Conservation (phyloP, 1,139 yeast species). For the Taphrina flavorubra region DNA sequence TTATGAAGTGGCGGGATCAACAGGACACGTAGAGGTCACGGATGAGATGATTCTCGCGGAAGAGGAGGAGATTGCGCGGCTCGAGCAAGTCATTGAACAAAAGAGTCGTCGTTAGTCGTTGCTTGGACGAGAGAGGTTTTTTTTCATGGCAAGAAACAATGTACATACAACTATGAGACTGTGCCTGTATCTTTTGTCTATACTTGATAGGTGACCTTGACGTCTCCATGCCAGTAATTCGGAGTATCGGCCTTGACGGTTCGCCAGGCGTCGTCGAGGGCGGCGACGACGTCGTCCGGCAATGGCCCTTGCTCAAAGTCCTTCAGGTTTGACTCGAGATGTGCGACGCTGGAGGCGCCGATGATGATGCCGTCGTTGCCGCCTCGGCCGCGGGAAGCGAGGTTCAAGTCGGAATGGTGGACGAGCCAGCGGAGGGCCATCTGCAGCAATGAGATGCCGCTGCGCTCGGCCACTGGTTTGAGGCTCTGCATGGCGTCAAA, state of each 20-base stretch:
- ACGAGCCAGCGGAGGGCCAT: slow-evolving; percentile 49
- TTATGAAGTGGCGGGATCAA: neutral
- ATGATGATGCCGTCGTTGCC: slow-evolving; percentile 48
- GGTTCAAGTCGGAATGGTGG: slow-evolving; percentile 46
- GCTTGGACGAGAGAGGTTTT: neutral
- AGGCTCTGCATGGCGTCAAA: slow-evolving; percentile 47
- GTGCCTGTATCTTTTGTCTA: slow-evolving; percentile 48
- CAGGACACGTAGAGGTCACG: slow-evolving; percentile 6
- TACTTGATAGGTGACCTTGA: slow-evolving; percentile 49
- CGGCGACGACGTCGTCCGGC: slow-evolving; percentile 45
- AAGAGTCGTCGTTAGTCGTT: slow-evolving; percentile 51
- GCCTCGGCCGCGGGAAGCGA: slow-evolving; percentile 40
- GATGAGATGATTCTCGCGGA: slow-evolving; percentile 29
- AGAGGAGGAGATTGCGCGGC: slow-evolving; percentile 25
- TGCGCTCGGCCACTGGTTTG: slow-evolving; percentile 46
- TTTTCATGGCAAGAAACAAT: neutral
- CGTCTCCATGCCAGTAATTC: slow-evolving; percentile 44
- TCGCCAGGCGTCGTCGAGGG: slow-evolving; percentile 48
- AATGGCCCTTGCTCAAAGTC: slow-evolving; percentile 47
- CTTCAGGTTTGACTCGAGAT: slow-evolving; percentile 46
- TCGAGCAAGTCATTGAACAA: slow-evolving; percentile 20
- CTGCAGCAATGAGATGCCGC: slow-evolving; percentile 46
- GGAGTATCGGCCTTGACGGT: slow-evolving; percentile 48
- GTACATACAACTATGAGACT: neutral
- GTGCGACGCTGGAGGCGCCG: slow-evolving; percentile 47